Evolutionary conservation across 2,329 filamentous ascomycete genomes (phyloP).

Genomic region (Fusarium sp.): DNA sequence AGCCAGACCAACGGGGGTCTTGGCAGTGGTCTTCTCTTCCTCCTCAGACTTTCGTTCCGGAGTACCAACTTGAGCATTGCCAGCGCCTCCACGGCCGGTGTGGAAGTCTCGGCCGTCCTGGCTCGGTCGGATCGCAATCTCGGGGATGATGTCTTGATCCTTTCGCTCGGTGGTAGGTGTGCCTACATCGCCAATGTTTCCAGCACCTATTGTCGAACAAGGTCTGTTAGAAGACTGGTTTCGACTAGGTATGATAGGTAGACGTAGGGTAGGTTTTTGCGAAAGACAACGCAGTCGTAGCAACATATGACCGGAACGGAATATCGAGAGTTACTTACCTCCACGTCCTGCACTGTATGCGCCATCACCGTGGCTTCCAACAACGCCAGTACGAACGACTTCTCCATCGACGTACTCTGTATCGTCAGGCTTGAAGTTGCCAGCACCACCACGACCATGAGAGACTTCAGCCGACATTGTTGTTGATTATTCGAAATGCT

Average conservation of each 20-base stretch:
- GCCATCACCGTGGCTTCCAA: slow-evolving; percentile 68
- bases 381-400: slow-evolving; percentile 65
- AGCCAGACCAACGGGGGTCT: slow-evolving; percentile 58
- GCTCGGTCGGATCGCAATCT: slow-evolving; percentile 61
- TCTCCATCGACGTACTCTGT: slow-evolving; percentile 72
- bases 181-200: slow-evolving; percentile 67
- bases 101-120: slow-evolving; percentile 64
- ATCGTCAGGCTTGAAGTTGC: slow-evolving; percentile 69
- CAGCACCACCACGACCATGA: slow-evolving; percentile 70
- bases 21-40: slow-evolving; percentile 45
- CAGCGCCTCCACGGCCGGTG: slow-evolving; percentile 69
- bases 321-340: slow-evolving; percentile 55
- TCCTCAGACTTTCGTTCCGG: slow-evolving; percentile 48
- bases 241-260: not conserved
- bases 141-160: slow-evolving; percentile 65
- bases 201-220: slow-evolving; percentile 57
- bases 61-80: slow-evolving; percentile 61
- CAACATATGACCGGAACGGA: not conserved
- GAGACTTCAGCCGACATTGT: slow-evolving; percentile 62
- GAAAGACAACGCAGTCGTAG: not conserved
- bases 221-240: slow-evolving; percentile 12
- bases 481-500: slow-evolving; percentile 16
- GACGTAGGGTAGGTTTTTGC: not conserved
- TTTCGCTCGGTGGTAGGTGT: slow-evolving; percentile 53
- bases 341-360: slow-evolving; percentile 69